A percentile compares a stretch with the other conserved stretches of the same genome.
phyloP scores from a whole-genome alignment of 768 basidiomycete genomes.

The Termitomyces bulborhizus region DNA sequence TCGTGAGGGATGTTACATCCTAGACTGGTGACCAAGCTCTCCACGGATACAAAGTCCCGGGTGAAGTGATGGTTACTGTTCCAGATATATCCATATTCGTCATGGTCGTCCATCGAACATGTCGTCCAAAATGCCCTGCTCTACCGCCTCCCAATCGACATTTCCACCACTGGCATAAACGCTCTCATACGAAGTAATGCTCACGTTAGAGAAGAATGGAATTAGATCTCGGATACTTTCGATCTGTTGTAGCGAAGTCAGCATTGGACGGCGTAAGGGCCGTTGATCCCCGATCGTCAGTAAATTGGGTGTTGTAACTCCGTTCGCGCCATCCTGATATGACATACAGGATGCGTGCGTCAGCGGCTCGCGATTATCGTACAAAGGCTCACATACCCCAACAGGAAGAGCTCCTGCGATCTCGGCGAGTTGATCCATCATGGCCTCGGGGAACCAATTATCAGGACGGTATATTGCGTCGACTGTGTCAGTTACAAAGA shows the following conservation, averaged over 20 bases:
- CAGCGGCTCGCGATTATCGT: background rate
- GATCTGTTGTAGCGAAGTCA: constrained; percentile 64
- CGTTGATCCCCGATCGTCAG: constrained; percentile 29
- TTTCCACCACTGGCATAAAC: constrained; percentile 77
- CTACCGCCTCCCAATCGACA: constrained; percentile 88
- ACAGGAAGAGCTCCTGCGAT: constrained; percentile 66
- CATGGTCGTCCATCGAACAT: constrained; percentile 73
- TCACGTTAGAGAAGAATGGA: constrained; percentile 89
- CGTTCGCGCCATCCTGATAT: constrained; percentile 23
- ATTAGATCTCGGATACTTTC: constrained; percentile 80
- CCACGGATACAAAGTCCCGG: too few relatives aligned
- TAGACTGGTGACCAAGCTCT: too few relatives aligned
- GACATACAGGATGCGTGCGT: background rate
- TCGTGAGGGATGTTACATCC: constrained; percentile 2
- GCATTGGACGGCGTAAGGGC: constrained; percentile 66
- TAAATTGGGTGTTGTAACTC: constrained; percentile 20
- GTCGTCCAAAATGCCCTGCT: constrained; percentile 73
- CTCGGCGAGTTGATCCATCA: constrained; percentile 88
- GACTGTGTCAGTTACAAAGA: constrained; percentile 96
- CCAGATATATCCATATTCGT: constrained; percentile 18
- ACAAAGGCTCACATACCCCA: constrained; percentile 21
- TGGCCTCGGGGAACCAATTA: constrained; percentile 75
- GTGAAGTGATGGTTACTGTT: too few relatives aligned
- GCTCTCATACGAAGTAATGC: constrained; percentile 85
- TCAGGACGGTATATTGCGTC: constrained; percentile 90